phyloP scores from a whole-genome alignment of 345 rosid species.

The Microcos paniculata region DNA sequence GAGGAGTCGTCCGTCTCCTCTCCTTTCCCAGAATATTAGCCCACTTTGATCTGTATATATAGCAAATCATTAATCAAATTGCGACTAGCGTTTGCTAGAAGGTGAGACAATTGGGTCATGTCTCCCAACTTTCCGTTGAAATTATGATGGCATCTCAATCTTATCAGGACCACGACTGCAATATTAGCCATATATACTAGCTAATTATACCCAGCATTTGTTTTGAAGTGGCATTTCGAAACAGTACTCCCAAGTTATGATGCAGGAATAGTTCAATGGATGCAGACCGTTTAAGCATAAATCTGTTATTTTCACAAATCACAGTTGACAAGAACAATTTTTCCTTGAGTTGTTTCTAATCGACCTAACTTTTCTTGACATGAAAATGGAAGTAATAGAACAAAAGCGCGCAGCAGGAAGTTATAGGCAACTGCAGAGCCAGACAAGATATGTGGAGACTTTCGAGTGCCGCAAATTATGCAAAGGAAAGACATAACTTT shows the following conservation, averaged over 20 bases:
- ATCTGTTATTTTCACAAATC: neutral
- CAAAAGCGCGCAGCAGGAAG: neutral
- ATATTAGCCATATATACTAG: too few species aligned
- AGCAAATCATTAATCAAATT: neutral
- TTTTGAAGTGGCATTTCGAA: neutral
- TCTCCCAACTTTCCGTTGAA: neutral
- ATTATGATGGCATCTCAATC: neutral
- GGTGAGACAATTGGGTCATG: conserved; percentile 2
- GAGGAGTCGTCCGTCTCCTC: neutral
- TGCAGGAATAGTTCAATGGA: conserved; percentile 6
- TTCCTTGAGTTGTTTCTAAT: neutral
- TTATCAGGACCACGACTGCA: neutral
- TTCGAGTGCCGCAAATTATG: neutral
- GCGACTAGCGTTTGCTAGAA: neutral
- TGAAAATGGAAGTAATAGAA: neutral
- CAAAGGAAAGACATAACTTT: neutral
- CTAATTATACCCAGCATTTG: neutral
- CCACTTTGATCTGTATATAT: neutral
- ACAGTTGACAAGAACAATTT: neutral
- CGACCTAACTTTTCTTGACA: neutral
- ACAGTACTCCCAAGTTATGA: neutral
- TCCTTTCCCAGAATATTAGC: neutral
- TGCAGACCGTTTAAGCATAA: neutral
- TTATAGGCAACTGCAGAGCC: neutral
- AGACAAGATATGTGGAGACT: neutral